A percentile compares a stretch with the other conserved stretches of the same genome.
Conservation (phyloP, 2,329 filamentous ascomycete genomes). For the Stemphylium vesicarium region DNA sequence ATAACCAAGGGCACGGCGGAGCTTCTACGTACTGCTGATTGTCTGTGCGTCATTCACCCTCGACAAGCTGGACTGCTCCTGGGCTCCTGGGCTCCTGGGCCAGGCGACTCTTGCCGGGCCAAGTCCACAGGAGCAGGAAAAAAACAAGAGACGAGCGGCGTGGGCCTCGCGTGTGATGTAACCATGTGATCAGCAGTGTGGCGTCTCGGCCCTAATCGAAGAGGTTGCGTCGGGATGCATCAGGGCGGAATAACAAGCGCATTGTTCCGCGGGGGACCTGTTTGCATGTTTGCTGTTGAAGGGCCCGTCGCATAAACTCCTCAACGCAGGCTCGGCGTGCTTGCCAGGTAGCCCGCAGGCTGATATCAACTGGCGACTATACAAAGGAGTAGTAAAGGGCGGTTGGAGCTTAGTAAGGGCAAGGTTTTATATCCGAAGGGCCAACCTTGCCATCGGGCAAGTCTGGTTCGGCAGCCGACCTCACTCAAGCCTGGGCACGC, state of each 20-base stretch:
- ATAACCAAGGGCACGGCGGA: conserved; percentile 1
- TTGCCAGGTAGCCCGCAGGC: neutral
- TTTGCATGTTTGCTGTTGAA: neutral
- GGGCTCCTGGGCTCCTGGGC: neutral
- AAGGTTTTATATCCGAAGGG: conserved; percentile 23
- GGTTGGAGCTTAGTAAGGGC: conserved; percentile 21
- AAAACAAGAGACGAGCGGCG: conserved; percentile 4
- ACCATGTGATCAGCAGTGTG: conserved; percentile 29
- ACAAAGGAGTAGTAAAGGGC: conserved; percentile 13
- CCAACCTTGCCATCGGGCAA: conserved; percentile 31
- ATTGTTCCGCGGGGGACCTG: conserved; percentile 10
- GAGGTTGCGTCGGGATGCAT: conserved; percentile 21
- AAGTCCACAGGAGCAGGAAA: neutral
- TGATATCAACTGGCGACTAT: neutral
- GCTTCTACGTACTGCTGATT: neutral
- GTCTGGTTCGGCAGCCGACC: conserved; percentile 28
- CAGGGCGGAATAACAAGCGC: conserved; percentile 6
- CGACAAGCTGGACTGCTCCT: neutral
- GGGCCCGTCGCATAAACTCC: no score
- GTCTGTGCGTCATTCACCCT: neutral
- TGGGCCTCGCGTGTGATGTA: conserved; percentile 12
- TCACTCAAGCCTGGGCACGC: conserved; percentile 35
- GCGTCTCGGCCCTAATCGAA: conserved; percentile 22
- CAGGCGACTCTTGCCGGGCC: conserved; percentile 12
- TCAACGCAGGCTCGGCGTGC: neutral